phyloP scores from a whole-genome alignment of 2,329 filamentous ascomycete genomes.

The Penicillium griseofulvum region DNA sequence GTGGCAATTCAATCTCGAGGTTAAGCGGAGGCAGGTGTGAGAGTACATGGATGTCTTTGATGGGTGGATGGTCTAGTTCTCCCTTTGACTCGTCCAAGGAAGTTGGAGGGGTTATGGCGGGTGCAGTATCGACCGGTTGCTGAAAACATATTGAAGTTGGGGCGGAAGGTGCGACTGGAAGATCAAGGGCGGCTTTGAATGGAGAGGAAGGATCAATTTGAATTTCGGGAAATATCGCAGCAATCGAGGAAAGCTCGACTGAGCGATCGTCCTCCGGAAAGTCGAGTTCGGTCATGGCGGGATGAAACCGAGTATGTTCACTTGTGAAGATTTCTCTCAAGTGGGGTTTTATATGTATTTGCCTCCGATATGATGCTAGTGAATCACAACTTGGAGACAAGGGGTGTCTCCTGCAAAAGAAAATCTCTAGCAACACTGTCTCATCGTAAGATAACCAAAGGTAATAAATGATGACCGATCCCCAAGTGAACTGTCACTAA shows the following conservation, averaged over 20 bases:
- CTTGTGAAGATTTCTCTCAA: slow-evolving; percentile 5
- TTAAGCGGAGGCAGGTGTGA: slow-evolving; percentile 57
- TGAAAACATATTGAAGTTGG: slow-evolving; percentile 51
- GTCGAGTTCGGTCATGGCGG: slow-evolving; percentile 38
- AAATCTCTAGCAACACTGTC: not conserved
- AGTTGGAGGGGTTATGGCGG: slow-evolving; percentile 42
- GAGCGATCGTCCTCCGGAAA: slow-evolving; percentile 55
- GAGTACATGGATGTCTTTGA: slow-evolving; percentile 46
- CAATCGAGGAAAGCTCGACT: slow-evolving; percentile 59
- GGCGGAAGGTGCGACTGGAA: slow-evolving; percentile 54
- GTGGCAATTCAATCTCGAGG: slow-evolving; percentile 53
- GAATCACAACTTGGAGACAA: not conserved
- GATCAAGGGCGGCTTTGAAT: slow-evolving; percentile 53
- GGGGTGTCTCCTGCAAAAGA: not conserved
- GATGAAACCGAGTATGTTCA: slow-evolving; percentile 1
- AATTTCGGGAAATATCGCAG: slow-evolving; percentile 63
- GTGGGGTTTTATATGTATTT: not conserved
- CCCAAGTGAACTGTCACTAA: slow-evolving; percentile 9
- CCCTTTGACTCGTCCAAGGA: slow-evolving; percentile 37
- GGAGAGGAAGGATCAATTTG: slow-evolving; percentile 46
- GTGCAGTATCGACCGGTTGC: slow-evolving; percentile 34
- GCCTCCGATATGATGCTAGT: not conserved
- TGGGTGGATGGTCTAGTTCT: slow-evolving; percentile 18
- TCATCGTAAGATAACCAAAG: not conserved
- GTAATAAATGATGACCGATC: not conserved